Percentiles rank a stretch among this genome's conserved stretches.
These are phyloP conservation scores for Lavandula angustifolia DNA, from an alignment of 257 asterid species.

Conservation along the genomic window DNA sequence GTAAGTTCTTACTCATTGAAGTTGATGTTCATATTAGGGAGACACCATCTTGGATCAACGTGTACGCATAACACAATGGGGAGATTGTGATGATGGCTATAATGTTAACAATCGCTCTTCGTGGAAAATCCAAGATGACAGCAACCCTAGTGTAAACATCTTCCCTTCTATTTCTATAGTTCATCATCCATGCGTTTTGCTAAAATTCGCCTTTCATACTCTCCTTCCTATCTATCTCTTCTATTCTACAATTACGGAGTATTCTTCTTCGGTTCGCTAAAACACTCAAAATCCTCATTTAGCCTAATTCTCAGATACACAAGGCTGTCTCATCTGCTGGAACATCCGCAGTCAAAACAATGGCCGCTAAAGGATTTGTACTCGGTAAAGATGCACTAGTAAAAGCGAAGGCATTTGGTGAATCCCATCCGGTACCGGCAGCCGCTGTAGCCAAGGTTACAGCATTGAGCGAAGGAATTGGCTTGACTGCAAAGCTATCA, in stretches of 20 bases:
- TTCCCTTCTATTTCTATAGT: neutral
- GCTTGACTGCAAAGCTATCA: slow-evolving; percentile 66
- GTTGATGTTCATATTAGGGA: slow-evolving; percentile 52
- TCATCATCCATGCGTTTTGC: neutral
- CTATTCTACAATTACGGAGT: too few relatives aligned
- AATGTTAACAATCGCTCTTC: slow-evolving; percentile 51
- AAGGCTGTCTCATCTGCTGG: slow-evolving; percentile 59
- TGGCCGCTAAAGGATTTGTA: slow-evolving; percentile 70
- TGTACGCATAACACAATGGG: slow-evolving; percentile 77
- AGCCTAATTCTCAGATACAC: slow-evolving; percentile 40
- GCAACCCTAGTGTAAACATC: slow-evolving; percentile 39
- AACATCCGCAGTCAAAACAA: slow-evolving; percentile 65
- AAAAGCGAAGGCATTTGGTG: slow-evolving; percentile 74
- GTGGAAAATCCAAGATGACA: slow-evolving; percentile 57
- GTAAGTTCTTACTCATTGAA: neutral
- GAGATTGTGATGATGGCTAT: slow-evolving; percentile 54
- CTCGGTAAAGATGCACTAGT: slow-evolving; percentile 83
- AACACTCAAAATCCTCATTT: slow-evolving; percentile 5
- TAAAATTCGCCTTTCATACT: too few relatives aligned
- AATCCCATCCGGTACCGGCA: slow-evolving; percentile 80
- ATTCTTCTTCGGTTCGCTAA: neutral
- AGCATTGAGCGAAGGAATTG: slow-evolving; percentile 61
- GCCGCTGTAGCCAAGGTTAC: slow-evolving; percentile 81
- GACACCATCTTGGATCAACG: slow-evolving; percentile 73
- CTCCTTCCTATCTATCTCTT: too few relatives aligned